Percentiles rank a stretch among this genome's conserved stretches.
Evolutionary conservation across 1,284 basidiomycete species (phyloP).

Genomic region (Cutaneotrichosporon mucoides): DNA sequence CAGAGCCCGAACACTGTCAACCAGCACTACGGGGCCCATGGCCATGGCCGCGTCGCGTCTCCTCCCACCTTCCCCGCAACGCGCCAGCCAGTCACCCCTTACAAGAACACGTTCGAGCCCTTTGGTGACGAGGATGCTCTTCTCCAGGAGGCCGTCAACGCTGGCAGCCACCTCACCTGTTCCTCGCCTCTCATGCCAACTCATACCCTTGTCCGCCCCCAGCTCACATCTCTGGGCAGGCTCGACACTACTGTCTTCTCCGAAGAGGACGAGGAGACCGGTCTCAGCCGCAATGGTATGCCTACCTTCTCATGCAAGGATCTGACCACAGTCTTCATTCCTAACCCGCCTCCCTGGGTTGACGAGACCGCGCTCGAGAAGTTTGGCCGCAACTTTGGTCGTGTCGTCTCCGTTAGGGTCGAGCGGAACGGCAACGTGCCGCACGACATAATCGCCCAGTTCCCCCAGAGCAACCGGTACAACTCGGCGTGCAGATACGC

Average conservation of each 20-base stretch:
- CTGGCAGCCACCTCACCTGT: neutral
- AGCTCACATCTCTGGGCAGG: too few relatives aligned
- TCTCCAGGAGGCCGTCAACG: neutral
- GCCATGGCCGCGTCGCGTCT: neutral
- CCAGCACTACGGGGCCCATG: neutral
- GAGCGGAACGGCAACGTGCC: conserved; percentile 4
- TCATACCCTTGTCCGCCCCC: too few relatives aligned
- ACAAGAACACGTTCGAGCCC: neutral
- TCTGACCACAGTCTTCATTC: conserved; percentile 29
- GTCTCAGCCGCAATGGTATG: conserved; percentile 34
- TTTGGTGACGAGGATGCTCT: conserved; percentile 3
- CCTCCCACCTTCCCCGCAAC: neutral
- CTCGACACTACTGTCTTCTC: neutral
- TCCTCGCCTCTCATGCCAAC: too few relatives aligned
- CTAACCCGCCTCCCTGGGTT: conserved; percentile 16
- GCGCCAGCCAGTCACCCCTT: neutral
- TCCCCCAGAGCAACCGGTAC: neutral
- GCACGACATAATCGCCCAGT: neutral
- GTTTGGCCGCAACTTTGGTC: conserved; percentile 27
- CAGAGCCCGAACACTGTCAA: conserved; percentile 1
- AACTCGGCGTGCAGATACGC: conserved; percentile 21
- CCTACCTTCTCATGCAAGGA: neutral
- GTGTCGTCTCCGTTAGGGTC: conserved; percentile 29
- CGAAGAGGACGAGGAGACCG: conserved; percentile 7
- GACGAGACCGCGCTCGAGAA: conserved; percentile 23